Evolutionary conservation across 2,329 filamentous ascomycete species (phyloP).

Genomic region (Nemania abortiva): DNA sequence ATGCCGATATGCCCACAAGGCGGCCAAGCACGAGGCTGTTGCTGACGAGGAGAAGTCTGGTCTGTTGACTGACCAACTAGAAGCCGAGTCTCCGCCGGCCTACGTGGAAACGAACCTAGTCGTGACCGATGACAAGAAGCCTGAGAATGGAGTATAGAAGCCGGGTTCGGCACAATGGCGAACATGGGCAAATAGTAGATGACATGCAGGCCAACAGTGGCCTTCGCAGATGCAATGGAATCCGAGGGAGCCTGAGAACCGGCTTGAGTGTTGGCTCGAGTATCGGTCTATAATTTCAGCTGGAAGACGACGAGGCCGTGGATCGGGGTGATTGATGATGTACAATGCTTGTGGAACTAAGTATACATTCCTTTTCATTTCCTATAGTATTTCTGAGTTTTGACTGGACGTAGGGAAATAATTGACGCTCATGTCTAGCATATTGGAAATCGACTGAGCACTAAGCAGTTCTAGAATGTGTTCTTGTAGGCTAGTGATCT

Average conservation of each 20-base stretch:
- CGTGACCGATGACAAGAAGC: constrained; percentile 46
- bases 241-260: not conserved
- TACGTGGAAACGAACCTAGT: constrained; percentile 47
- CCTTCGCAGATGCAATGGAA: constrained; percentile 23
- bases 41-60: constrained; percentile 63
- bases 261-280: not conserved
- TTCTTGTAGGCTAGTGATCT: too few relatives aligned
- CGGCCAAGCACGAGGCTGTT: constrained; percentile 54
- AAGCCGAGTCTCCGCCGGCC: constrained; percentile 49
- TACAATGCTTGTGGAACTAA: constrained; percentile 15
- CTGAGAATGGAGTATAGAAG: constrained; percentile 47
- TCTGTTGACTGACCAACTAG: constrained; percentile 59
- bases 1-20: constrained; percentile 52
- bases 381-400: constrained; percentile 16
- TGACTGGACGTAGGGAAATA: constrained; percentile 15
- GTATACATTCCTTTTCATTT: constrained; percentile 26
- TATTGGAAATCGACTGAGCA: not conserved
- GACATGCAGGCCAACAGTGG: not conserved
- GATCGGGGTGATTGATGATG: constrained; percentile 8
- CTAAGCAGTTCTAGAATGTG: not conserved
- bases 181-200: not conserved
- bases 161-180: not conserved
- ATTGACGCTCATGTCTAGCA: constrained; percentile 12
- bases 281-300: not conserved
- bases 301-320: not conserved